These are phyloP conservation scores for Zangia roseola DNA, from an alignment of 768 basidiomycete genomes.

Conservation along the genomic window DNA sequence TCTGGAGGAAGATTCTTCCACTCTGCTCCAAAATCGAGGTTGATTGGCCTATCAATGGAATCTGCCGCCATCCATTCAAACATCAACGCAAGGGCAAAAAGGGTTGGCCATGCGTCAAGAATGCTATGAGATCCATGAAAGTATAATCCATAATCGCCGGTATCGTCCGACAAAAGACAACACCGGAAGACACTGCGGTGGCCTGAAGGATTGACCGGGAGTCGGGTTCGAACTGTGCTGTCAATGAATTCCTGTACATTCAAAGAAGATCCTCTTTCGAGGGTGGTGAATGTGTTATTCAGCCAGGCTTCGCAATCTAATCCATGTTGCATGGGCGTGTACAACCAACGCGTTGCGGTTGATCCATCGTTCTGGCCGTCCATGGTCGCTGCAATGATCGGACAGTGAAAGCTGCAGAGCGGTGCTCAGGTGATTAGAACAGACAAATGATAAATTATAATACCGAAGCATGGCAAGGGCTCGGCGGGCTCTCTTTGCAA, in stretches of 20 bases:
- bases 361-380: background rate
- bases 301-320: conserved; percentile 12
- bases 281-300: conserved; percentile 3
- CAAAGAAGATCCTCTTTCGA: conserved; percentile 1
- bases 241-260: conserved; percentile 6
- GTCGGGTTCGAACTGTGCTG: background rate
- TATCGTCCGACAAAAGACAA: conserved; percentile 9
- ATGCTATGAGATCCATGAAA: conserved; percentile 17
- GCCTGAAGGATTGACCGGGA: conserved; percentile 4
- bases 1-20: conserved; percentile 14
- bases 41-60: background rate
- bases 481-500: conserved; percentile 2
- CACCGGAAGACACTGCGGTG: conserved; percentile 8
- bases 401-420: conserved; percentile 7
- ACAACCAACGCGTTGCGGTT: conserved; percentile 8
- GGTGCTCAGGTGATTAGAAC: background rate
- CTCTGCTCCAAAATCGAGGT: conserved; percentile 9
- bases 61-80: conserved; percentile 15
- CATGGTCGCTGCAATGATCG: conserved; percentile 10
- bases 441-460: background rate
- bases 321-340: conserved; percentile 2
- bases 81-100: conserved; percentile 11
- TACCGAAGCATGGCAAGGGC: conserved; percentile 15
- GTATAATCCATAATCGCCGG: conserved; percentile 2
- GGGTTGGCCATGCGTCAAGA: conserved; percentile 16